Conservation (phyloP, 805 yeast genomes). For the Torulaspora delbrueckii region DNA sequence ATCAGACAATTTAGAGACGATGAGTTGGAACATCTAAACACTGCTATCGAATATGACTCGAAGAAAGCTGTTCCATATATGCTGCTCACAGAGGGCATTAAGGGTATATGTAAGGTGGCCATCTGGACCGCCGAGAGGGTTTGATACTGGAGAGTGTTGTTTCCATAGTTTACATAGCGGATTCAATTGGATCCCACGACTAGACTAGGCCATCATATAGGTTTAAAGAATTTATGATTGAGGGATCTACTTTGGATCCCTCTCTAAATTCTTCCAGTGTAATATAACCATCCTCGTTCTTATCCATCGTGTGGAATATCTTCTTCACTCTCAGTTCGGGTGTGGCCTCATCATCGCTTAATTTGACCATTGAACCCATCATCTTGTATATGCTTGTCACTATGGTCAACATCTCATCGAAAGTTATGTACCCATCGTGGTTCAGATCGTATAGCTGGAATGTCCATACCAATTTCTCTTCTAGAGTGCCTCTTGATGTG, state of each 20-base stretch:
- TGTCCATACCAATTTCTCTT: conserved; percentile 86
- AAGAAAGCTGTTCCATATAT: conserved; percentile 90
- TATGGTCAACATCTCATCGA: conserved; percentile 73
- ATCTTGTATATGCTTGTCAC: conserved; percentile 83
- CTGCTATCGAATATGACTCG: conserved; percentile 89
- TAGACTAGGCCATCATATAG: conserved; percentile 76
- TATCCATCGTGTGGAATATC: conserved; percentile 69
- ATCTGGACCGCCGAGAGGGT: conserved; percentile 87
- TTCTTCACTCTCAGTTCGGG: conserved; percentile 84
- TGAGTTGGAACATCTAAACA: conserved; percentile 90
- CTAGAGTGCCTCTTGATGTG: conserved; percentile 78
- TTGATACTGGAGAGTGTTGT: conserved; percentile 35
- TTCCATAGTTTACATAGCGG: neutral
- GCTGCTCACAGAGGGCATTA: conserved; percentile 82
- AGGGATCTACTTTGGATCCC: conserved; percentile 73
- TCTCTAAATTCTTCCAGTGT: conserved; percentile 80
- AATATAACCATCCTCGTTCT: conserved; percentile 62
- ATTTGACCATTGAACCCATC: conserved; percentile 91
- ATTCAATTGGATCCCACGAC: neutral
- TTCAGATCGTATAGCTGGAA: conserved; percentile 83
- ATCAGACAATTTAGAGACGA: conserved; percentile 84
- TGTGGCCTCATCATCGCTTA: conserved; percentile 84
- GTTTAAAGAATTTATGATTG: conserved; percentile 69
- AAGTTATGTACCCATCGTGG: conserved; percentile 68
- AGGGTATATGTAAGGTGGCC: conserved; percentile 77